Percentiles rank a stretch among this genome's conserved stretches.
phyloP scores from a whole-genome alignment of 169 alveolate species.

The Babesia bovis region DNA sequence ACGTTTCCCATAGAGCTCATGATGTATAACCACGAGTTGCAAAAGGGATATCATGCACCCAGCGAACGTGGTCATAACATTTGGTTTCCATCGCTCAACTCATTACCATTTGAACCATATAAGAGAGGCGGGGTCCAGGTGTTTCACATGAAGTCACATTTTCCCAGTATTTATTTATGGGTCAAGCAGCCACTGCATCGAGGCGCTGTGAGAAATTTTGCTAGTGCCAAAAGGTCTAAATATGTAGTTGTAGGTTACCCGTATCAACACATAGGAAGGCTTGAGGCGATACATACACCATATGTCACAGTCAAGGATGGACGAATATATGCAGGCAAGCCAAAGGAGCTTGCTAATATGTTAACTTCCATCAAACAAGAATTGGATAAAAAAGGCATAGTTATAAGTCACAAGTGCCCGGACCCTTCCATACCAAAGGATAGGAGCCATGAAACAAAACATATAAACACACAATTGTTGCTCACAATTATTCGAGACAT shows the following conservation, averaged over 20 bases:
- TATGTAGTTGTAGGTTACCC: constrained; percentile 60
- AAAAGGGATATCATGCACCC: neutral
- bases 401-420: constrained; percentile 25
- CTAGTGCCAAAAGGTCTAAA: constrained; percentile 15
- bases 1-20: constrained; percentile 35
- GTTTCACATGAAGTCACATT: constrained; percentile 45
- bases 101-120: constrained; percentile 29
- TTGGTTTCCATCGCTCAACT: constrained; percentile 51
- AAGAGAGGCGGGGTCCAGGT: constrained; percentile 47
- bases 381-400: constrained; percentile 34
- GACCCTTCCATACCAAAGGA: constrained; percentile 8
- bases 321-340: constrained; percentile 8
- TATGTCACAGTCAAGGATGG: constrained; percentile 39
- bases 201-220: constrained; percentile 31
- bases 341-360: constrained; percentile 18
- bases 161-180: constrained; percentile 55
- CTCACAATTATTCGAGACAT: constrained; percentile 18
- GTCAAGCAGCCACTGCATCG: constrained; percentile 29
- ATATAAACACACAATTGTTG: constrained; percentile 30
- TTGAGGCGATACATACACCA: constrained; percentile 62
- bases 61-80: constrained; percentile 18
- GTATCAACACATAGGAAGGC: constrained; percentile 55
- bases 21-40: neutral
- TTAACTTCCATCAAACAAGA: constrained; percentile 7
- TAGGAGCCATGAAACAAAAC: neutral